Base-by-base conservation (phyloP, 2,329 filamentous ascomycete genomes). In the Elsinoe australis region DNA sequence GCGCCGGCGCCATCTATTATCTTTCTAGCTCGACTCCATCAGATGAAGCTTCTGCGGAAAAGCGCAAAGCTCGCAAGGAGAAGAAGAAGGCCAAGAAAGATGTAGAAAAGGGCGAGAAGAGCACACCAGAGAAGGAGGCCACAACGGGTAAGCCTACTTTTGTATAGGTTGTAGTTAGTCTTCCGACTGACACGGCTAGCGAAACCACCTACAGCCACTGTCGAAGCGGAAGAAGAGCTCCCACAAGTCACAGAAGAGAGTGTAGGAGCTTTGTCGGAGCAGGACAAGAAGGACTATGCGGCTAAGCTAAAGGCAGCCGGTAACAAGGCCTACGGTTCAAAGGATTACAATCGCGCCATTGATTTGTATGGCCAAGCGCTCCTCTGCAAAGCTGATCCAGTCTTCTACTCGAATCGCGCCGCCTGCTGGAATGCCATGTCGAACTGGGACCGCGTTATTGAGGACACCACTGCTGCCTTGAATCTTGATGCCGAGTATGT, bases 401-500 rank as follows among this genome's bases (percentile, higher is more conserved):
- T 98, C 65, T 98, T 92, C 76, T 98, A 94, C 77, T 96, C 92
- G 55, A 98, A 98, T 76, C 85, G 92, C 59, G 92, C 92, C 50
- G 92, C 92, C 48, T 98, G 92, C 76, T 94, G 88, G 73, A 96
- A 95, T 65, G 88, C 92, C 56, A 80, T 92, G 63, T 82, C 80
- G 55, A 78, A 95, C 60, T 98, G 90, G 88, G 84, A 94, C 42
- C 90, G 92, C 73, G 92, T 96, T 50, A 85, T 98, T 54, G 90
- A 94, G 61, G 92, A 98, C 64, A 96, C 92, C 49, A 95, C 87
- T 24, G 90, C 92, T 47, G 92, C 92, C 55, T 83, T 98, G 69
- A 84, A 79, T 64, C 85, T 98, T 68, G 87, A 98, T 66, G 84
- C 84, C 58, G 86, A 94, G 71, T 98, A 98, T 67, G 82, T 98